Conservation (phyloP, 2,329 filamentous ascomycete species). For the Trichoderma sp. region DNA sequence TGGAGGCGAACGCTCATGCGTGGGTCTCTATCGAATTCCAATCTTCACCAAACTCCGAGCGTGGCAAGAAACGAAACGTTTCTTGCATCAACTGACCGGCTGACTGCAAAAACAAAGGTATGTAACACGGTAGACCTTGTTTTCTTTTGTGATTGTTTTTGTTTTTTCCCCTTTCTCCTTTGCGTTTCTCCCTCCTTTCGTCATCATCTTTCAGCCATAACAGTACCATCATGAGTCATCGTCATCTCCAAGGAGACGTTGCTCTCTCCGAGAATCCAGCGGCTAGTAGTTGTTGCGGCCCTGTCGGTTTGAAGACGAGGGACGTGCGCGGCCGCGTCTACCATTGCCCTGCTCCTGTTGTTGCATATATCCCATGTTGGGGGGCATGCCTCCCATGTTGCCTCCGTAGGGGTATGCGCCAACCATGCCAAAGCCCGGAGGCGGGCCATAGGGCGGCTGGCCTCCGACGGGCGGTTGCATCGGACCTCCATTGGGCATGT, state of each 20-base stretch:
- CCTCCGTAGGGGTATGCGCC: slow-evolving; percentile 50
- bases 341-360: slow-evolving; percentile 58
- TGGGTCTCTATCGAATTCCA: slow-evolving; percentile 29
- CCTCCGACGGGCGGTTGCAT: slow-evolving; percentile 49
- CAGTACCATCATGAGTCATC: slow-evolving; percentile 10
- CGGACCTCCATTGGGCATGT: slow-evolving; percentile 54
- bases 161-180: neutral
- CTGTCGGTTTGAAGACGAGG: slow-evolving; percentile 28
- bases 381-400: slow-evolving; percentile 50
- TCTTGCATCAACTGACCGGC: slow-evolving; percentile 19
- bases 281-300: slow-evolving; percentile 34
- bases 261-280: slow-evolving; percentile 37
- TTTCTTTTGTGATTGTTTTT: neutral
- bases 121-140: neutral
- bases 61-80: slow-evolving; percentile 14
- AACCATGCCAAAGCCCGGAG: slow-evolving; percentile 54
- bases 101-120: slow-evolving; percentile 20
- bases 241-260: slow-evolving; percentile 21
- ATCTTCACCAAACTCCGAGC: slow-evolving; percentile 28
- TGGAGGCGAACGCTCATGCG: slow-evolving; percentile 23
- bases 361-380: slow-evolving; percentile 53
- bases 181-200: too few species aligned
- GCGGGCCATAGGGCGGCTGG: slow-evolving; percentile 50
- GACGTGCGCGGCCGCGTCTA: slow-evolving; percentile 61
- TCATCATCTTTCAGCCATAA: neutral